Evolutionary conservation across 495 filamentous ascomycete species (phyloP).

Genomic region (Xeromyces bisporus): DNA sequence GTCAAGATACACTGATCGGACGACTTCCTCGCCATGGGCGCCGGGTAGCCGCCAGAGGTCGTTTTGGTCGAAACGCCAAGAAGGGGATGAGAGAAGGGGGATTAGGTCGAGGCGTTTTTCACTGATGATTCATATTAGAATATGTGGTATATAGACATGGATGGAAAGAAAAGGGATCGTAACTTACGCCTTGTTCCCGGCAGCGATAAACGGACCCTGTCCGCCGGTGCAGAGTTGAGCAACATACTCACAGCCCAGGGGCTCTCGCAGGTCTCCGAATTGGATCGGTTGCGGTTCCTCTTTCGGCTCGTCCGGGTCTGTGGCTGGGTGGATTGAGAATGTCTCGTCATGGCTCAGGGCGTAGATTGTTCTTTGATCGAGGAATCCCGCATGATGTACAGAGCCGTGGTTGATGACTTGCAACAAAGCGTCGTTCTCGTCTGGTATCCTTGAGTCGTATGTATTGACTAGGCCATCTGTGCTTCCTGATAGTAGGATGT

Average conservation of each 20-base stretch:
- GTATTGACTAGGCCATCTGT: constrained; percentile 87
- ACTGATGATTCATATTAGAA: constrained; percentile 27
- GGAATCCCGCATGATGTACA: constrained; percentile 71
- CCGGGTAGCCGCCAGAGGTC: constrained; percentile 48
- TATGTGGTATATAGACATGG: constrained; percentile 3
- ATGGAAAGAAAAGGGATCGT: constrained; percentile 1
- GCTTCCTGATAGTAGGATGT: constrained; percentile 63
- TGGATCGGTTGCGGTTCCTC: constrained; percentile 34
- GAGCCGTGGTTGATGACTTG: constrained; percentile 83
- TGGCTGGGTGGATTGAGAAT: constrained; percentile 59
- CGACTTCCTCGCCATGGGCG: constrained; percentile 71
- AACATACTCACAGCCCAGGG: constrained; percentile 66
- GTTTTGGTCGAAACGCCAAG: constrained; percentile 46
- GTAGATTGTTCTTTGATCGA: constrained; percentile 49
- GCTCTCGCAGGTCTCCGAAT: constrained; percentile 60
- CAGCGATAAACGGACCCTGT: constrained; percentile 27
- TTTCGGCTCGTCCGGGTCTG: constrained; percentile 37
- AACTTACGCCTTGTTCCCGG: constrained; percentile 26
- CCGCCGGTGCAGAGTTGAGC: constrained; percentile 49
- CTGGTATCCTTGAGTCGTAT: constrained; percentile 54
- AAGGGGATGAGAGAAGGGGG: constrained; percentile 36
- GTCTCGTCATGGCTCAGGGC: constrained; percentile 67
- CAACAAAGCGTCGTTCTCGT: constrained; percentile 73
- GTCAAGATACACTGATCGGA: constrained; percentile 60
- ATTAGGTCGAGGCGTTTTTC: constrained; percentile 50